phyloP scores from a whole-genome alignment of 2,329 filamentous ascomycete species.

The Arthrobotrys iridis region DNA sequence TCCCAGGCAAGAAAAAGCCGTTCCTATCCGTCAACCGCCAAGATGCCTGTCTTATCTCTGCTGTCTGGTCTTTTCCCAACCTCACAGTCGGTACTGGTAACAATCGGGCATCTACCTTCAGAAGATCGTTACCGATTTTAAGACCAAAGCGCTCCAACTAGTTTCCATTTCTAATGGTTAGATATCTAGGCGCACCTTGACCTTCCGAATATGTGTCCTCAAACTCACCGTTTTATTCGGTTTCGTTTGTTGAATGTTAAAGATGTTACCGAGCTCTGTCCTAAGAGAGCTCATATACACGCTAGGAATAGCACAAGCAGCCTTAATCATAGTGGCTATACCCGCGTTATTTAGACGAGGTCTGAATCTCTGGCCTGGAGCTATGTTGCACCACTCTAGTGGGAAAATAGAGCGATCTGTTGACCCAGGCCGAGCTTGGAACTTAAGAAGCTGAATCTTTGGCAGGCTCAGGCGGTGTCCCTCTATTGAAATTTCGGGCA shows the following conservation, averaged over 20 bases:
- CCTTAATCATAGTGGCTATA: conserved; percentile 19
- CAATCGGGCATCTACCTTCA: conserved; percentile 2
- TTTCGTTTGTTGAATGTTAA: neutral
- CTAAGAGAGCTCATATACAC: neutral
- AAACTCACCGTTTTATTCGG: conserved; percentile 10
- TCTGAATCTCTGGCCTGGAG: conserved; percentile 19
- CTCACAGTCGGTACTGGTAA: neutral
- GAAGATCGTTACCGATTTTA: neutral
- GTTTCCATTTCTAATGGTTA: neutral
- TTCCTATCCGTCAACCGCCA: neutral
- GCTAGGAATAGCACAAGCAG: neutral
- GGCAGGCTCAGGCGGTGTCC: neutral
- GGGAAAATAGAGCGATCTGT: neutral
- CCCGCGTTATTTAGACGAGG: neutral
- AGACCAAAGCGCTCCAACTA: conserved; percentile 43
- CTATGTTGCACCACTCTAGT: conserved; percentile 16
- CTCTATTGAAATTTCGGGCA: no score
- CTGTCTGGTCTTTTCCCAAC: neutral
- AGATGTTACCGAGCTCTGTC: neutral
- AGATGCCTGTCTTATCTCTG: neutral
- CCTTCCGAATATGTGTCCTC: no score
- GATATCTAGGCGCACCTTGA: neutral
- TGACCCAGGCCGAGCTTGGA: neutral
- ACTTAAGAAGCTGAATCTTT: neutral
- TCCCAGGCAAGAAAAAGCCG: neutral